Evolutionary conservation across 495 filamentous ascomycete genomes (phyloP), one percentile per base, ranked within the genome.

Genomic region (Tuber aestivum): DNA sequence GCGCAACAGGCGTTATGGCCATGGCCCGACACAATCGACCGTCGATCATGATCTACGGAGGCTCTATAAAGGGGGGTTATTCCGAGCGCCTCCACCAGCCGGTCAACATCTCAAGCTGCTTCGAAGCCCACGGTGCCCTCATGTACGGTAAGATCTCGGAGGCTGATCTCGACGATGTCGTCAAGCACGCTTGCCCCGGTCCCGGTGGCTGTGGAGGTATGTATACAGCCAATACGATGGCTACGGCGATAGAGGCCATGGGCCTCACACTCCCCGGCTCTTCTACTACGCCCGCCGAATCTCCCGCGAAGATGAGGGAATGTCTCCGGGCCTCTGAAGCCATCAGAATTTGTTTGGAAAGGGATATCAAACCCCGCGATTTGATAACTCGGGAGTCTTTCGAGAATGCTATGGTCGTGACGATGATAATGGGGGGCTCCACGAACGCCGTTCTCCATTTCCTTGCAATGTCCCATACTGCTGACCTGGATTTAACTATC

Each of bases 141-240:
- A 85, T 89, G 40, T 97, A 97, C 84, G 88, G 91, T 79, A 91
- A 84, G 21, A 85, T 90, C 14, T 75, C 87, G 35, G 85, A 87
- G 65, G 93, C 97, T 65, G 89, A 97, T 74, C 90, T 97, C 87
- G 90, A 91, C 70, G 95, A 97, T 83, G 87, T 99, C 44, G 92
- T 97, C 84, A 87, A 86, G 69, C 87, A 97, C 78, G 90, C 95
- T 6, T 97, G 95, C 84, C 95, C 95, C 38, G 94, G 93, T 21
- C 90, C 92, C 21, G 95, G 95, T 44, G 94, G 94, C n/a, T 99
- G 95, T 81, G 95, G 95, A 78, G 95, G 95, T 70, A 99, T 99
- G 93, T 89, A 92, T 84, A 99, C 95, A 3, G 95, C 95, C 74
- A 99, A 99, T 84, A 97, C 95, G 3, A 97, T 99, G 94, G 92